Evolutionary conservation across 1,284 basidiomycete genomes (phyloP).

Genomic region (Irpex lacteus): DNA sequence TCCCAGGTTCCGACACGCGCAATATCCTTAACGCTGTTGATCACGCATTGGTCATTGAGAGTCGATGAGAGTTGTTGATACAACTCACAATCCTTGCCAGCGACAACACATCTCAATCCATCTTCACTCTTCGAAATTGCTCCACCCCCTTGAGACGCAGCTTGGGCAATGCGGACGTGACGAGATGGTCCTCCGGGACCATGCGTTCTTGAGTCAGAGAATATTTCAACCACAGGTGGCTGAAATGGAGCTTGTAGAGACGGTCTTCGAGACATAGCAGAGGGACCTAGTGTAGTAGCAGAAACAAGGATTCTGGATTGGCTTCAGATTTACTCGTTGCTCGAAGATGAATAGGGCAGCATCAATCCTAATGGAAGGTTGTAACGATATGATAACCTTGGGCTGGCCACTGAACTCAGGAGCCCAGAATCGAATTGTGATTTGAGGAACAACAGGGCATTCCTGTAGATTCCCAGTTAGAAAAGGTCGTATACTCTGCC

Average conservation of each 20-base stretch:
- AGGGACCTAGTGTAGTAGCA: not conserved
- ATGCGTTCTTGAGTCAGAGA: conserved; percentile 43
- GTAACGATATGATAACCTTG: not conserved
- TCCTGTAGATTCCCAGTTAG: not conserved
- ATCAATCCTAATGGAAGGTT: not conserved
- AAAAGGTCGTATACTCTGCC: not conserved
- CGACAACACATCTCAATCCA: conserved; percentile 61
- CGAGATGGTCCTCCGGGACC: conserved; percentile 44
- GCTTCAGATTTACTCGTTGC: not conserved
- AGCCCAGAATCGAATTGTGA: not conserved
- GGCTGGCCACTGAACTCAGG: no score
- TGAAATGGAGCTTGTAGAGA: conserved; percentile 19
- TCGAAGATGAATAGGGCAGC: not conserved
- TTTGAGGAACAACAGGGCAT: not conserved
- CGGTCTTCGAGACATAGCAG: conserved; percentile 19
- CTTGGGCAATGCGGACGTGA: conserved; percentile 55
- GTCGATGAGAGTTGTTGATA: not conserved
- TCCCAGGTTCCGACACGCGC: conserved; percentile 47
- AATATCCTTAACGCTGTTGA: conserved; percentile 62
- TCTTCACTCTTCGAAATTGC: conserved; percentile 66
- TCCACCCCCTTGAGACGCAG: conserved; percentile 57
- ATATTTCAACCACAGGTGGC: conserved; percentile 26
- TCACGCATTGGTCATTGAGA: conserved; percentile 3
- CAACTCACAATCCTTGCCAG: conserved; percentile 70
- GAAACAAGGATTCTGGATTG: not conserved